Evolutionary conservation across 768 basidiomycete genomes (phyloP), one percentile per base, ranked within the genome.

Genomic region (Lentinula sp.): DNA sequence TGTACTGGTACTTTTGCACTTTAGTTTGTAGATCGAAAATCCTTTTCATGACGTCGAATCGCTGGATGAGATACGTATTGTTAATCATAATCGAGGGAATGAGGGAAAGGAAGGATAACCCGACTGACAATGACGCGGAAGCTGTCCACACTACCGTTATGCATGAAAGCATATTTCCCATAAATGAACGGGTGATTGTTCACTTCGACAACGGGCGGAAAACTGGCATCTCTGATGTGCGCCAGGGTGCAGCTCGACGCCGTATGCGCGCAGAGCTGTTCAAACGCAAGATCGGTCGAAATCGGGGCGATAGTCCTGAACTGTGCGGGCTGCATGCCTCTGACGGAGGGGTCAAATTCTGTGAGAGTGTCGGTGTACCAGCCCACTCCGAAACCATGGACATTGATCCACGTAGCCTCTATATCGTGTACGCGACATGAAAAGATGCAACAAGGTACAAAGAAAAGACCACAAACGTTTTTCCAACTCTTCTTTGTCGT

Each of bases 301-400:
- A 52, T 52, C 8, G 50, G 50, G 3, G 50, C 50, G 16, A 52
- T 52, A 33, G 50, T 52, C 16, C 50, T 52, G 33, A 36, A 52
- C 16, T 52, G 50, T 4, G 50, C 50, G 8, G 50, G 50, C 50
- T 52, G 50, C 50, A 52, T 33, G 50, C 50, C 50, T 10, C 5
- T 33, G 15, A 52, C 33, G 18, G 50, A 15, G 33, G 28, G 32
- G 28, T 52, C 50, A 16, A 52, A 52, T 32, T 52, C 32, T 35
- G 50, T 4, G 32, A 52, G 50, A n/a, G 50, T 52, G 50, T 52
- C 50, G 50, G 50, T 52, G n/a, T 52, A 52, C 50, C 50, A 52
- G 15, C 28, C 35, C 5, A 52, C 28, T 33, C 50, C 50, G 50
- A 52, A 52, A 16, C 50, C 50, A 35, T 52, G 50, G 28, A 52